These are phyloP conservation scores for Boletus fagicola DNA, from an alignment of 768 basidiomycete genomes.

Conservation along the genomic window DNA sequence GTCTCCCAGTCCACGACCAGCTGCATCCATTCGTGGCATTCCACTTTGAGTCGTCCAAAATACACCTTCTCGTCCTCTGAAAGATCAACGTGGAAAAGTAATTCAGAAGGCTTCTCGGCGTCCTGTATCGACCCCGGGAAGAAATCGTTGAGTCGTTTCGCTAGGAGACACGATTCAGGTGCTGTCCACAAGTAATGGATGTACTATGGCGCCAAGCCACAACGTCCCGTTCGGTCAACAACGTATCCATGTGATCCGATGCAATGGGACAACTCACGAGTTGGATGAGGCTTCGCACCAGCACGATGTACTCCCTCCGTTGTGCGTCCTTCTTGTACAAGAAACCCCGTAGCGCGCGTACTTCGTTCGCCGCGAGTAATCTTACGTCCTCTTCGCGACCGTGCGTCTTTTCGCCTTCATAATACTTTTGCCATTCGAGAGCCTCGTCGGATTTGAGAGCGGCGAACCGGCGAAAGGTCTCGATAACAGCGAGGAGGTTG, in stretches of 20 bases:
- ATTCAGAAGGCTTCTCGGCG: slow-evolving; percentile 12
- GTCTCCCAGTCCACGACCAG: slow-evolving; percentile 22
- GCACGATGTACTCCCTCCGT: slow-evolving; percentile 24
- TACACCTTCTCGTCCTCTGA: slow-evolving; percentile 22
- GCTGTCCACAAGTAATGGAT: slow-evolving; percentile 30
- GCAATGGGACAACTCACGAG: slow-evolving; percentile 13
- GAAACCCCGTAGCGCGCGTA: slow-evolving; percentile 9
- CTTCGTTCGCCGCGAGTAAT: slow-evolving; percentile 21
- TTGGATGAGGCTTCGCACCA: slow-evolving; percentile 22
- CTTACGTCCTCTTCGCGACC: slow-evolving; percentile 12
- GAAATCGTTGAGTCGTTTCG: slow-evolving; percentile 23
- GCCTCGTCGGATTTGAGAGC: slow-evolving; percentile 17
- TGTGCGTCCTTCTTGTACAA: slow-evolving; percentile 11
- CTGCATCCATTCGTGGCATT: slow-evolving; percentile 21
- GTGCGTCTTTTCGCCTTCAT: slow-evolving; percentile 5
- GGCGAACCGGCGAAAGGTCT: slow-evolving; percentile 22
- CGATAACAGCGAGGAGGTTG: slow-evolving; percentile 23
- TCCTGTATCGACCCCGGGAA: slow-evolving; percentile 29
- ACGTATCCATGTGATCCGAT: background rate
- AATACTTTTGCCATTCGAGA: slow-evolving; percentile 29
- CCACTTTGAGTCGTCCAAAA: slow-evolving; percentile 16
- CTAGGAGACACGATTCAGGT: slow-evolving; percentile 27
- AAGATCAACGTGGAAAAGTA: slow-evolving; percentile 26
- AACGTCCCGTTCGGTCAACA: background rate
- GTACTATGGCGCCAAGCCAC: slow-evolving; percentile 15